These are phyloP conservation scores for Dittrichia graveolens DNA, from an alignment of 129 eudicot species.

Conservation along the genomic window DNA sequence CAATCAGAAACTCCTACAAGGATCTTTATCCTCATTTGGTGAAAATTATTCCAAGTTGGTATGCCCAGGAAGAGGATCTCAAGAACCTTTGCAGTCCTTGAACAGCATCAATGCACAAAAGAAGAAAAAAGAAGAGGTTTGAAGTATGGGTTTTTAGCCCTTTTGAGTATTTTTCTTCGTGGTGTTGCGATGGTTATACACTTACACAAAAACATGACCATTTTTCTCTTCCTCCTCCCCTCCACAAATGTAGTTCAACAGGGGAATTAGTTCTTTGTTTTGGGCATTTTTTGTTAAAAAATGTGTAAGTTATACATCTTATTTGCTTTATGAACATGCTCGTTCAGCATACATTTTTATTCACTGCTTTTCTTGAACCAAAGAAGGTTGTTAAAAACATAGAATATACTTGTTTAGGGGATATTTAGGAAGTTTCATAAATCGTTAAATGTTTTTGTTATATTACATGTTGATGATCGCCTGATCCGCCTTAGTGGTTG, in stretches of 20 bases:
- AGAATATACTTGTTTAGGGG: no score
- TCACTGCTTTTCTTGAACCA: neutral
- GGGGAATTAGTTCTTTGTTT: constrained; percentile 28
- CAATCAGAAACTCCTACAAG: constrained; percentile 75
- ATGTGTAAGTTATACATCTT: constrained; percentile 31
- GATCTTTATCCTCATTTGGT: constrained; percentile 77
- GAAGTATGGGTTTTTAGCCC: constrained; percentile 9
- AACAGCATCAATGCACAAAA: constrained; percentile 20
- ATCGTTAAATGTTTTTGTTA: no score
- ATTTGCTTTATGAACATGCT: constrained; percentile 19
- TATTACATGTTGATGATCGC: no score
- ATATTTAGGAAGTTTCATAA: no score
- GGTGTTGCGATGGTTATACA: constrained; percentile 9
- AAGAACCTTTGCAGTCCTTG: constrained; percentile 86
- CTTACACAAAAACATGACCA: constrained; percentile 13
- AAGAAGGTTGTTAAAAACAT: neutral
- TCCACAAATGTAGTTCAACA: constrained; percentile 18
- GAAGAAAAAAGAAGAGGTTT: neutral
- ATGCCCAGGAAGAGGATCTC: constrained; percentile 81
- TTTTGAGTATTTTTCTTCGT: constrained; percentile 12
- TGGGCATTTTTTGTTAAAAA: constrained; percentile 2
- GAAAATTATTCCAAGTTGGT: constrained; percentile 83
- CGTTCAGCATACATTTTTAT: neutral
- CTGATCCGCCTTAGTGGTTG: no score
- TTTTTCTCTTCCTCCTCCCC: neutral